Conservation (phyloP, 2,329 filamentous ascomycete species). For the Daldinia sp. region DNA sequence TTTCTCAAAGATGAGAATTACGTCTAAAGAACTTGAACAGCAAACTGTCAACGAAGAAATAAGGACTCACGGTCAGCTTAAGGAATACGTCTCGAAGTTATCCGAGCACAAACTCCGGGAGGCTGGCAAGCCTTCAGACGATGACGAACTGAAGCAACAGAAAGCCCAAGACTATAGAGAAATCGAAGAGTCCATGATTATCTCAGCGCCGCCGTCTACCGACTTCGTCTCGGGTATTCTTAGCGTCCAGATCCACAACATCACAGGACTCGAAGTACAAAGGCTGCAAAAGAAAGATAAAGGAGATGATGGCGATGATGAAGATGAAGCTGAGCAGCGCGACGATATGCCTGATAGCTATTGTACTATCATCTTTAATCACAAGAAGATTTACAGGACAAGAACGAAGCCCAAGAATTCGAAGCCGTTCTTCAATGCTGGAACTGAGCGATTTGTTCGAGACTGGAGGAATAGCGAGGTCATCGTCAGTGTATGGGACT, state of each 20-base stretch:
- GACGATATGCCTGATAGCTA: slow-evolving; percentile 77
- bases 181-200: slow-evolving; percentile 72
- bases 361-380: slow-evolving; percentile 79
- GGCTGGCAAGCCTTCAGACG: slow-evolving; percentile 67
- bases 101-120: slow-evolving; percentile 75
- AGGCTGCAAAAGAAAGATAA: slow-evolving; percentile 67
- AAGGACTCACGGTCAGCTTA: slow-evolving; percentile 68
- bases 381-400: slow-evolving; percentile 76
- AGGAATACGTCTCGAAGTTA: slow-evolving; percentile 65
- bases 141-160: slow-evolving; percentile 74
- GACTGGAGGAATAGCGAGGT: slow-evolving; percentile 77
- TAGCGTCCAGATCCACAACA: slow-evolving; percentile 78
- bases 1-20: slow-evolving; percentile 74
- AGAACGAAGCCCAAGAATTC: slow-evolving; percentile 82
- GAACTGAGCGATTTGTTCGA: slow-evolving; percentile 77
- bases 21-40: slow-evolving; percentile 68
- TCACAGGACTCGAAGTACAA: slow-evolving; percentile 74
- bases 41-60: slow-evolving; percentile 72
- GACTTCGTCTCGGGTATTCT: slow-evolving; percentile 75
- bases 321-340: slow-evolving; percentile 70
- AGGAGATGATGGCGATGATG: slow-evolving; percentile 60
- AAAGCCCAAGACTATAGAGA: slow-evolving; percentile 74
- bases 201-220: slow-evolving; percentile 72
- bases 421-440: slow-evolving; percentile 83
- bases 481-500: slow-evolving; percentile 75